These are phyloP conservation scores for Sphagnurus paluster DNA, from an alignment of 1,284 basidiomycete genomes.

Conservation along the genomic window DNA sequence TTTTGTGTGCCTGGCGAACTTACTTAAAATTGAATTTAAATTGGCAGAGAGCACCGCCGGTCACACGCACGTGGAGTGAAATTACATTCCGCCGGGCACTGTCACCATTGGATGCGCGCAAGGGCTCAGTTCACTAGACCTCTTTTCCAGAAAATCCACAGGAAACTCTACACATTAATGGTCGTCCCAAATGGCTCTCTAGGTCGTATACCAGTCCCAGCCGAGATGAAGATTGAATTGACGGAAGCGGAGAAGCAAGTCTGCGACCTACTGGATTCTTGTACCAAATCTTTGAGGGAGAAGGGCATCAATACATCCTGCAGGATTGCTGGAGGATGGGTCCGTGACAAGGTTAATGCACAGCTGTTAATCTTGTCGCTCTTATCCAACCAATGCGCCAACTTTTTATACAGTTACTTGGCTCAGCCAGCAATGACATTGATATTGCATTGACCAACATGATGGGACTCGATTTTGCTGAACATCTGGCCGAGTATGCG, in stretches of 20 bases:
- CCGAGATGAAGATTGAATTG: slow-evolving; percentile 43
- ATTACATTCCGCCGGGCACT: too few relatives aligned
- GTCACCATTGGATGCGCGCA: slow-evolving; percentile 11
- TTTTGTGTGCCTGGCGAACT: too few relatives aligned
- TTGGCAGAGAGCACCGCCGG: too few relatives aligned
- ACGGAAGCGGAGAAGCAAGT: slow-evolving; percentile 58
- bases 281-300: slow-evolving; percentile 51
- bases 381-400: slow-evolving; percentile 8
- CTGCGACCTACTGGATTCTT: slow-evolving; percentile 71
- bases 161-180: slow-evolving; percentile 12
- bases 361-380: slow-evolving; percentile 11
- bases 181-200: slow-evolving; percentile 14
- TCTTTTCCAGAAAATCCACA: background rate
- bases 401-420: slow-evolving; percentile 65
- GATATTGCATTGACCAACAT: slow-evolving; percentile 90
- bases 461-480: slow-evolving; percentile 91
- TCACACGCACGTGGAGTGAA: too few relatives aligned
- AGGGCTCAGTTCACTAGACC: background rate
- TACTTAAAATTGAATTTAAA: too few relatives aligned
- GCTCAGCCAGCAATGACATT: slow-evolving; percentile 86
- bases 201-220: slow-evolving; percentile 23
- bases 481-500: slow-evolving; percentile 74
- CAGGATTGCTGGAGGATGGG: slow-evolving; percentile 95
- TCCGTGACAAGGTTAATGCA: slow-evolving; percentile 85
- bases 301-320: slow-evolving; percentile 64